These are phyloP conservation scores for Phytopythium montanum DNA, from an alignment of 352 stramenopile genomes.

Conservation along the genomic window DNA sequence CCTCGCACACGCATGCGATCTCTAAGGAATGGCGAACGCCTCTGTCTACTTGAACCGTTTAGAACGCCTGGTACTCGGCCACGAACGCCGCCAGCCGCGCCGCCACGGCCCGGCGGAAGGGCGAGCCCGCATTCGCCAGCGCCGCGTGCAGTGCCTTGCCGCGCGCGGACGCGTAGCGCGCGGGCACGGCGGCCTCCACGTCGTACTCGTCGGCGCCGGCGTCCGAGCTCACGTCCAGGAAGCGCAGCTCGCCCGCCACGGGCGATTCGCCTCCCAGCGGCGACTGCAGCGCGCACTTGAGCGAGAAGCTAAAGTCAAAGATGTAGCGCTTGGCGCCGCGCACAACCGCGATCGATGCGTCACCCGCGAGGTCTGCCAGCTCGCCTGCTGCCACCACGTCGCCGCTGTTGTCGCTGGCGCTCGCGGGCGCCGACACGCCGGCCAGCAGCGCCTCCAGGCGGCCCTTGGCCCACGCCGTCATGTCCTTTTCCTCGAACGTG, in stretches of 20 bases:
- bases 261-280: conserved; percentile 16
- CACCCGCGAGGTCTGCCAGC: conserved; percentile 86
- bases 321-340: conserved; percentile 93
- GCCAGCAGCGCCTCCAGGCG: conserved; percentile 64
- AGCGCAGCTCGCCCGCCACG: conserved; percentile 61
- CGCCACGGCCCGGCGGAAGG: conserved; percentile 59
- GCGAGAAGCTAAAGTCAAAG: conserved; percentile 74
- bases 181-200: conserved; percentile 60
- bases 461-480: conserved; percentile 82
- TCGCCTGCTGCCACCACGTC: conserved; percentile 55
- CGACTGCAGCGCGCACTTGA: conserved; percentile 39
- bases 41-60: conserved; percentile 4
- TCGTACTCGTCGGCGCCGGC: conserved; percentile 61
- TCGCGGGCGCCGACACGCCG: conserved; percentile 34
- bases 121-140: conserved; percentile 42
- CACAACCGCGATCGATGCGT: conserved; percentile 91
- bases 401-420: conserved; percentile 11
- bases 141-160: conserved; percentile 69
- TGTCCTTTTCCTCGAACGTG: conserved; percentile 93
- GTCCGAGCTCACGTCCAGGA: conserved; percentile 83
- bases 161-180: conserved; percentile 59
- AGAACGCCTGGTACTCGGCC: conserved; percentile 73
- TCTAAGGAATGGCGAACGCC: no score
- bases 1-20: no score
- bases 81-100: conserved; percentile 58